Evolutionary conservation across 2,329 filamentous ascomycete species (phyloP).

Genomic region (Curvularia sp.): DNA sequence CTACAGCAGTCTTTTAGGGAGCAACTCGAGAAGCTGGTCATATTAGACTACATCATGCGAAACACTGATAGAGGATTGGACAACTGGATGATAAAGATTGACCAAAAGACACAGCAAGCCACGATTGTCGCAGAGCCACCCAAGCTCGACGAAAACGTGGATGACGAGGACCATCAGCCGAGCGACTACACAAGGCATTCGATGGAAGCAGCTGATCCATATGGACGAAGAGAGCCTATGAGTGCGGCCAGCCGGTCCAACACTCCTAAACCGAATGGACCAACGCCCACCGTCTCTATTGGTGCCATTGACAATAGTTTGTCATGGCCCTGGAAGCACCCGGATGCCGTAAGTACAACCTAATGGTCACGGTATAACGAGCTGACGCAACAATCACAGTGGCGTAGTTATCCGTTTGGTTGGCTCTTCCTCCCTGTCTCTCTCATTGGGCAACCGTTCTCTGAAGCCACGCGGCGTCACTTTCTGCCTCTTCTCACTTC

Average conservation of each 20-base stretch:
- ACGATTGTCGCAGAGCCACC: constrained; percentile 87
- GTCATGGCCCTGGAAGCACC: constrained; percentile 99
- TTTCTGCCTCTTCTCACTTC: constrained; percentile 96
- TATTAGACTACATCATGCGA: constrained; percentile 98
- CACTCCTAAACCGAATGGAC: constrained; percentile 60
- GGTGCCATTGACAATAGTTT: constrained; percentile 98
- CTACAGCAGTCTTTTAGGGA: constrained; percentile 93
- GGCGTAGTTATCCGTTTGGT: constrained; percentile 92
- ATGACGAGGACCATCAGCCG: constrained; percentile 49
- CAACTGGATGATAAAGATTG: constrained; percentile 99
- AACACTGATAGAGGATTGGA: constrained; percentile 96
- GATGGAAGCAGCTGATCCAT: constrained; percentile 66
- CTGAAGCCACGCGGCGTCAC: constrained; percentile 89
- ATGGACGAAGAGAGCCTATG: constrained; percentile 85
- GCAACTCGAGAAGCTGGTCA: constrained; percentile 94
- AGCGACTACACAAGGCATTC: constrained; percentile 68
- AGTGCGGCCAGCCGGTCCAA: constrained; percentile 67
- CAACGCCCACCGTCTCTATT: constrained; percentile 71
- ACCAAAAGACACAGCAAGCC: constrained; percentile 81
- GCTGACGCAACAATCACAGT: constrained; percentile 51
- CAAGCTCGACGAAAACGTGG: constrained; percentile 60
- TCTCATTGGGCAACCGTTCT: constrained; percentile 94
- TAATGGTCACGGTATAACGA: neutral
- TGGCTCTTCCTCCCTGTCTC: constrained; percentile 98
- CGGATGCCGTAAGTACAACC: constrained; percentile 72